Evolutionary conservation across 202 grass and related monocot genomes (phyloP).

Genomic region (Cymbopogon flexuosus): DNA sequence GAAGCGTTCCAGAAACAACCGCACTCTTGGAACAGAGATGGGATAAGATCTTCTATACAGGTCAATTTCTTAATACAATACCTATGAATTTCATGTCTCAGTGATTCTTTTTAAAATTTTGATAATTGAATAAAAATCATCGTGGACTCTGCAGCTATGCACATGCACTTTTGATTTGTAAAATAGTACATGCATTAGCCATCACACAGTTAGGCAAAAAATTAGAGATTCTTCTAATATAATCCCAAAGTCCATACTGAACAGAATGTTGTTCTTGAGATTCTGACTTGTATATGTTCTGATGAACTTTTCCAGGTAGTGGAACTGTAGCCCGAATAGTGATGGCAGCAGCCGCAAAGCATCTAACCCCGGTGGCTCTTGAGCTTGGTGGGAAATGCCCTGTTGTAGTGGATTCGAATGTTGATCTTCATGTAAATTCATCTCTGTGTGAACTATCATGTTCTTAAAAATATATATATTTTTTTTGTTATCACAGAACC

Average conservation of each 20-base stretch:
- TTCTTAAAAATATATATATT: not conserved
- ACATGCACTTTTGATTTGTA: too few relatives aligned
- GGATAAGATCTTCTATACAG: slow-evolving; percentile 99
- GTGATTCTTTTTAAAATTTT: too few relatives aligned
- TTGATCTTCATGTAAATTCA: slow-evolving; percentile 67
- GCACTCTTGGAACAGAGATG: slow-evolving; percentile 77
- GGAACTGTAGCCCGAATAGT: slow-evolving; percentile 66
- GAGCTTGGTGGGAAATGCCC: slow-evolving; percentile 97
- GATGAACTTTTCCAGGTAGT: slow-evolving; percentile 46
- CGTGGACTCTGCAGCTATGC: too few relatives aligned
- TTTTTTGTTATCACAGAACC: not conserved
- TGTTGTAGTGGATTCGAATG: slow-evolving; percentile 69
- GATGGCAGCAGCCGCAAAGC: slow-evolving; percentile 73
- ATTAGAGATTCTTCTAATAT: too few relatives aligned
- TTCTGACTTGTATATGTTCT: not conserved
- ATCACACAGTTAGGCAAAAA: too few relatives aligned
- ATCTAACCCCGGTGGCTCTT: slow-evolving; percentile 78
- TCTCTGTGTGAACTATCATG: not conserved
- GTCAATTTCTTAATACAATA: slow-evolving; percentile 28
- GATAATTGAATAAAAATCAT: too few relatives aligned
- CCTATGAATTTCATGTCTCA: too few relatives aligned
- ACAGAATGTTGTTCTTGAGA: not conserved
- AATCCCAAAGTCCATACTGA: not conserved
- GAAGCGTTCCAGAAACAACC: slow-evolving; percentile 58
- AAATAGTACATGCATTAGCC: too few relatives aligned